phyloP scores from a whole-genome alignment of 108 stramenopile genomes.

The Cyclotella cryptica region DNA sequence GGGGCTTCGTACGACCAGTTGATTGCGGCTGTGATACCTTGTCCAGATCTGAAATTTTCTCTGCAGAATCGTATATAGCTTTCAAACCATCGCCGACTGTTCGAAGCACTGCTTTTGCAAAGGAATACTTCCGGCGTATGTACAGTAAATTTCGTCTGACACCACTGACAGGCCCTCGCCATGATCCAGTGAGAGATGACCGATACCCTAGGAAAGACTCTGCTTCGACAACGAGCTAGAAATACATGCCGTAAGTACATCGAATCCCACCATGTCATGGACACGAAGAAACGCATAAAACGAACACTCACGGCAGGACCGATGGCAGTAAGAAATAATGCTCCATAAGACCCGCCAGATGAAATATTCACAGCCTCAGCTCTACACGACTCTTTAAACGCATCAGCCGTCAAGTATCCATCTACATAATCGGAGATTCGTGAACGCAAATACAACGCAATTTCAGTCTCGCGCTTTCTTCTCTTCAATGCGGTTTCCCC shows the following conservation, averaged over 20 bases:
- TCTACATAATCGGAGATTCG: constrained; percentile 51
- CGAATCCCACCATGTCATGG: not conserved
- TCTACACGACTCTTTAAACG: constrained; percentile 41
- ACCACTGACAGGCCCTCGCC: constrained; percentile 45
- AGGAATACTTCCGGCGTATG: constrained; percentile 26
- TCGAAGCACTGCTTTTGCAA: constrained; percentile 33
- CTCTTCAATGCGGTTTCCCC: constrained; percentile 30
- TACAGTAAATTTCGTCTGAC: constrained; percentile 31
- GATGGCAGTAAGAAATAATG: constrained; percentile 46
- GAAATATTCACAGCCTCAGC: constrained; percentile 53
- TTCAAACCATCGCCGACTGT: constrained; percentile 34
- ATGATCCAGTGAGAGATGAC: constrained; percentile 42
- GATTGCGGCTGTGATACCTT: not conserved
- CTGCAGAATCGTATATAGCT: constrained; percentile 40
- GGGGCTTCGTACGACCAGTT: not conserved
- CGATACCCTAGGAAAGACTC: constrained; percentile 45
- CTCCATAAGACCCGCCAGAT: constrained; percentile 46
- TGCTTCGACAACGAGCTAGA: constrained; percentile 52
- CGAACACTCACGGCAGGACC: constrained; percentile 42
- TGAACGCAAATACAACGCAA: constrained; percentile 35
- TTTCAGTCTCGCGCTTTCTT: constrained; percentile 49
- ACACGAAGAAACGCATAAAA: not conserved
- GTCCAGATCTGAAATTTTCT: constrained; percentile 8
- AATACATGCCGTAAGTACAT: not conserved
- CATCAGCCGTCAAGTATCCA: constrained; percentile 39